These are phyloP conservation scores for Cylindrotheca closterium DNA, from an alignment of 108 stramenopile species.

Conservation along the genomic window DNA sequence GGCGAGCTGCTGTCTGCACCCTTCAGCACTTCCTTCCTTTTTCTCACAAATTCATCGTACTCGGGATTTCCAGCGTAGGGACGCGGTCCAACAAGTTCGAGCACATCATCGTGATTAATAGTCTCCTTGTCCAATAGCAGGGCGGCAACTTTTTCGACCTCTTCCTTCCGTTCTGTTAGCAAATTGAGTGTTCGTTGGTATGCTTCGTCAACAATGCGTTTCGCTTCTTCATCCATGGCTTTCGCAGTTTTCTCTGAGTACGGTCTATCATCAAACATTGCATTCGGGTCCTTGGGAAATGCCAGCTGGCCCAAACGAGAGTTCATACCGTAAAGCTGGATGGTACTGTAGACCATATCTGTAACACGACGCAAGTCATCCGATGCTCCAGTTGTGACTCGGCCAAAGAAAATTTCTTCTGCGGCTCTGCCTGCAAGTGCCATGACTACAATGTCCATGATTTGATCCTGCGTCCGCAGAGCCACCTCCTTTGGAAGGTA, in stretches of 20 bases:
- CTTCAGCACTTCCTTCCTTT: slow-evolving; percentile 30
- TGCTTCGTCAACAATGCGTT: slow-evolving; percentile 89
- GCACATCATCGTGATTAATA: slow-evolving; percentile 95
- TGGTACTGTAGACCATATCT: slow-evolving; percentile 93
- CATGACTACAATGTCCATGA: slow-evolving; percentile 85
- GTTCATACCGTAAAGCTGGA: slow-evolving; percentile 90
- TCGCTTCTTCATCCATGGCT: slow-evolving; percentile 97
- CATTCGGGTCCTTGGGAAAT: slow-evolving; percentile 88
- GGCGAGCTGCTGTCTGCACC: neutral
- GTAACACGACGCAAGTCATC: slow-evolving; percentile 96
- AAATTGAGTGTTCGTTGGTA: slow-evolving; percentile 88
- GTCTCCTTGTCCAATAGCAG: slow-evolving; percentile 95
- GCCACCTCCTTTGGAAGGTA: slow-evolving; percentile 90
- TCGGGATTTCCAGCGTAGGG: slow-evolving; percentile 81
- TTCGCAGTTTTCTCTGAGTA: slow-evolving; percentile 95
- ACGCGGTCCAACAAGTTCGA: slow-evolving; percentile 87
- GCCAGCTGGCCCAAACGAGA: slow-evolving; percentile 91
- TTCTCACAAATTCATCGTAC: slow-evolving; percentile 91
- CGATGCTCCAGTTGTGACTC: slow-evolving; percentile 95
- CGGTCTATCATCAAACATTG: slow-evolving; percentile 80
- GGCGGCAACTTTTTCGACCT: slow-evolving; percentile 85
- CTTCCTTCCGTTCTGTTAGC: slow-evolving; percentile 76
- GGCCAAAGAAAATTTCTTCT: slow-evolving; percentile 94
- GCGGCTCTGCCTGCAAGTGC: slow-evolving; percentile 95
- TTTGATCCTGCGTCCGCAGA: slow-evolving; percentile 71